These are phyloP conservation scores for Fraxinus pennsylvanica DNA, from an alignment of 257 asterid species.

Conservation along the genomic window DNA sequence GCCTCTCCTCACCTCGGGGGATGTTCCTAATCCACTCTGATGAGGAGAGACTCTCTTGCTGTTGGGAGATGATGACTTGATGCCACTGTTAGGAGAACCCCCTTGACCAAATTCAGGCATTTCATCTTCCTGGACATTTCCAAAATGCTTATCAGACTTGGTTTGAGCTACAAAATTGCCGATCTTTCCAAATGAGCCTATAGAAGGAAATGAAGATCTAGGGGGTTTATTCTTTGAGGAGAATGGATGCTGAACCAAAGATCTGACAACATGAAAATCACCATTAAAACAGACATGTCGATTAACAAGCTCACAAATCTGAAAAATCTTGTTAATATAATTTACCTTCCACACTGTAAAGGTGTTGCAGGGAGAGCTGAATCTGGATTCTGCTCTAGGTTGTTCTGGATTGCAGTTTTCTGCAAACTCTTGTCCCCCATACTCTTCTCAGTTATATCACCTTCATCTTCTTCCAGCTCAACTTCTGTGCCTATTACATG, in stretches of 20 bases:
- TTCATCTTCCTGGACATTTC: conserved; percentile 53
- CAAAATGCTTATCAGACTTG: conserved; percentile 50
- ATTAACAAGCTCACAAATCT: conserved; percentile 3
- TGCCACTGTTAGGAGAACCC: conserved; percentile 46
- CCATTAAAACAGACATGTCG: not conserved
- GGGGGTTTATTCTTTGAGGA: conserved; percentile 52
- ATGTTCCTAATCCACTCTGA: conserved; percentile 32
- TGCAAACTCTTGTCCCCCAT: conserved; percentile 34
- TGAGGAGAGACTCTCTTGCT: conserved; percentile 68
- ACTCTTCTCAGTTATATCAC: conserved; percentile 35
- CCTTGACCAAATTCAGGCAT: conserved; percentile 68
- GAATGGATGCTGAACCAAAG: conserved; percentile 26
- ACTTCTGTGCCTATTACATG: conserved; percentile 38
- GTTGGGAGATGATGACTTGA: conserved; percentile 76
- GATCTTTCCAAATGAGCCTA: conserved; percentile 48
- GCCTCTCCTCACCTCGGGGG: conserved; percentile 61
- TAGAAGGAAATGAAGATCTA: conserved; percentile 48
- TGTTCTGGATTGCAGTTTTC: conserved; percentile 34
- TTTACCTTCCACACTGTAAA: conserved; percentile 51
- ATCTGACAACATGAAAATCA: conserved; percentile 25
- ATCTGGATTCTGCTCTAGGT: conserved; percentile 42
- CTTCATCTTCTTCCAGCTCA: conserved; percentile 61
- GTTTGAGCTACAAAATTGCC: conserved; percentile 46
- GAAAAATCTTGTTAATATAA: not conserved
- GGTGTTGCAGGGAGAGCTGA: conserved; percentile 62